These are phyloP conservation scores for Aspergillus campestris DNA, from an alignment of 495 filamentous ascomycete species.

Conservation along the genomic window DNA sequence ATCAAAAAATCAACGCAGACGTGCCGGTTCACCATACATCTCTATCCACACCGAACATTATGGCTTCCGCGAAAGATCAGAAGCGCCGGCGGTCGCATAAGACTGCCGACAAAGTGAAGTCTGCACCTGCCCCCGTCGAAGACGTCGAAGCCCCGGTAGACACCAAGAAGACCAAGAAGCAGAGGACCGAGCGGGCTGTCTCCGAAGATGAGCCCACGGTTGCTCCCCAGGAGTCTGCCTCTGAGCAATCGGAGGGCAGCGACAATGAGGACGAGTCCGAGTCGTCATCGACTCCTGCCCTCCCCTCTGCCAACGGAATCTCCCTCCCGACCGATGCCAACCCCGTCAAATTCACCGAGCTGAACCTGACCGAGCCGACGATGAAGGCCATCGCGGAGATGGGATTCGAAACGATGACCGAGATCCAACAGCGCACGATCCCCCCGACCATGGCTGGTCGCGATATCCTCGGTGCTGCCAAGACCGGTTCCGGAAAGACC, in stretches of 20 bases:
- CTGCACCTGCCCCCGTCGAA: too few relatives aligned
- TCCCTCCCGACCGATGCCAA: constrained; percentile 49
- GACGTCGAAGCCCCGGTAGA: too few relatives aligned
- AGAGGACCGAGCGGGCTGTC: too few relatives aligned
- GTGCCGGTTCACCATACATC: too few relatives aligned
- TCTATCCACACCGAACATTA: too few relatives aligned
- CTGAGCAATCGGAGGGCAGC: constrained; percentile 4
- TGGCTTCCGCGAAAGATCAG: too few relatives aligned
- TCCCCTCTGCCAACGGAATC: constrained; percentile 44
- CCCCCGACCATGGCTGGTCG: constrained; percentile 81
- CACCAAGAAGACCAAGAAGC: too few relatives aligned
- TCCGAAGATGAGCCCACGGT: too few relatives aligned
- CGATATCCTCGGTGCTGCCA: constrained; percentile 92
- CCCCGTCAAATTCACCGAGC: constrained; percentile 62
- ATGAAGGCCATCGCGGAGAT: constrained; percentile 83
- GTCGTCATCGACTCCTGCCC: constrained; percentile 24
- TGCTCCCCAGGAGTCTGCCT: too few relatives aligned
- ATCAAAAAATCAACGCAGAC: too few relatives aligned
- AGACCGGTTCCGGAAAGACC: constrained; percentile 96
- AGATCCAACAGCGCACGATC: constrained; percentile 84
- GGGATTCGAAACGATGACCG: constrained; percentile 92
- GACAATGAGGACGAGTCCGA: constrained; percentile 27
- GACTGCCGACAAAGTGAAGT: too few relatives aligned
- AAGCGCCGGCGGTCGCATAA: too few relatives aligned
- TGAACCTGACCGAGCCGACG: constrained; percentile 80